phyloP scores from a whole-genome alignment of 1,284 basidiomycete genomes.

The Trichosporon asahii region DNA sequence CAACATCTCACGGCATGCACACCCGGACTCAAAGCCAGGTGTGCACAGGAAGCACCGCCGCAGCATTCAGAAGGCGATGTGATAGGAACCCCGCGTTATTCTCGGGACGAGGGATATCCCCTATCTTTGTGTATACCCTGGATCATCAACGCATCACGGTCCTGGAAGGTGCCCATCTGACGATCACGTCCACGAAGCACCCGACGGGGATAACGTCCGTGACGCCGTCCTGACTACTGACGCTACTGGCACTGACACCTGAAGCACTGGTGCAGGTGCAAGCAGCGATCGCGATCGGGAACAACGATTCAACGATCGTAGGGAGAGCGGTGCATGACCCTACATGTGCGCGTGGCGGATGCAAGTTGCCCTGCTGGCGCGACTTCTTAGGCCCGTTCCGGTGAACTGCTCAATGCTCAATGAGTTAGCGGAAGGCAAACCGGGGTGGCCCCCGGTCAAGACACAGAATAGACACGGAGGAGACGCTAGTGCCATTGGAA shows the following conservation, averaged over 20 bases:
- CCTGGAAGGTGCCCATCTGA: neutral
- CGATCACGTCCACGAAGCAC: neutral
- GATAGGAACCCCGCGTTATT: neutral
- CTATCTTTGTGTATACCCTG: neutral
- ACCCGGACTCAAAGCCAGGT: neutral
- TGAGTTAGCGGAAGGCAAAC: neutral
- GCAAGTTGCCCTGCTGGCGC: too few relatives aligned
- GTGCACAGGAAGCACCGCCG: neutral
- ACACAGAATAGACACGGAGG: neutral
- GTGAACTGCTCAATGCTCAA: neutral
- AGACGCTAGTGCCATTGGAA: neutral
- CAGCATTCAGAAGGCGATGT: neutral
- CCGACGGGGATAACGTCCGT: neutral
- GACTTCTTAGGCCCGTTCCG: neutral
- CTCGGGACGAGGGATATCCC: neutral
- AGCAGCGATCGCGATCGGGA: neutral
- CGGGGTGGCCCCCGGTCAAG: neutral
- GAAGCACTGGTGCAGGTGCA: too few relatives aligned
- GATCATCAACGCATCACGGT: neutral
- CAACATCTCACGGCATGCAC: neutral
- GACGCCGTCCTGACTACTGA: neutral
- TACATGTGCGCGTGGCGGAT: too few relatives aligned
- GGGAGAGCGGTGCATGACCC: neutral
- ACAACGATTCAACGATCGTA: neutral
- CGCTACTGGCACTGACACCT: too few relatives aligned